Base-by-base conservation (phyloP, 2,329 filamentous ascomycete species). In the Aurifilum marmelostoma region DNA sequence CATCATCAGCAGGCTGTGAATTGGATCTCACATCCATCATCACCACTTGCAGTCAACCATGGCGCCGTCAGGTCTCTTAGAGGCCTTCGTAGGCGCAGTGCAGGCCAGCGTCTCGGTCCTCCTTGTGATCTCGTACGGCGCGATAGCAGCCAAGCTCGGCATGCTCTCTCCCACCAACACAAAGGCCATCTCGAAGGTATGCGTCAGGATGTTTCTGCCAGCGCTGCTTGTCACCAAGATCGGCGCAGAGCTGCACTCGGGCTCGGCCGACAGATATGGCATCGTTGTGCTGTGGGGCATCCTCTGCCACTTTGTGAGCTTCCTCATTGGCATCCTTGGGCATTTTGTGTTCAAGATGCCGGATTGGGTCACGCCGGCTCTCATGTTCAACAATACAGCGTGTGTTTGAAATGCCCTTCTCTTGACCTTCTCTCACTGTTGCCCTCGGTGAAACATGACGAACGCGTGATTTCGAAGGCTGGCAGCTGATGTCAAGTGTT, bases 311-410 rank as follows among this genome's bases (percentile, higher is more conserved):
- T 54, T 77, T 16, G 60, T 80, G 0, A 83, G 80, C 0, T 81
- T 83, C 68, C 67, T 76, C 5, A 74, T 84, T 21, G 83, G 83
- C 34, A 75, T 79, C 2, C 69, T 77, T 5, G 78, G 76, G 18
- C 78, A 80, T 66, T 73, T 75, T 37, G 69, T 79, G 1, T 71
- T 85, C 2, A 76, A 76, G 27, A 80, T 84, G 78, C 83, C 82
- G 3, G 78, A 80, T 71, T 85, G 82, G 82, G 79, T 80, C 8
- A 81, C 52, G 12, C 54, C 64, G 21, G 82, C 82, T 7, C 75
- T 84, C 63, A 80, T 83, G 72, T 84, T 85, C 76, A 84, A 84
- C 74, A 85, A 85, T 74, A 83, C 82, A 0, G 83, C 82, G 0
- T 61, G 32, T 21, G 59, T 61, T 18, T 14, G 21, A 61, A 14